These are phyloP conservation scores for Daldinia bambusicola DNA, from an alignment of 495 filamentous ascomycete species.

Conservation along the genomic window DNA sequence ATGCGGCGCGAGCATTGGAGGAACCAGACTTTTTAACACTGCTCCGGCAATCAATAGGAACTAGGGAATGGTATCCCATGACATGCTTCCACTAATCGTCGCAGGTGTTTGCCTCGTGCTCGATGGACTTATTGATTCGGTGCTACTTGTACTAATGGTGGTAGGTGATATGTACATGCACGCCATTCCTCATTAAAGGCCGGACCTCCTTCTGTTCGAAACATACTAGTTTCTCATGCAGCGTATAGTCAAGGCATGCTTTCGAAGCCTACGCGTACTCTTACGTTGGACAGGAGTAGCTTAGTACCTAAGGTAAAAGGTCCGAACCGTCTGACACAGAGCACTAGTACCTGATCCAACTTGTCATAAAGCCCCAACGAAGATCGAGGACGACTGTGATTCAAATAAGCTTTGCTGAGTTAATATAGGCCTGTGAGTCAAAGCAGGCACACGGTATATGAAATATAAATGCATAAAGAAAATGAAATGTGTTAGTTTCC, in stretches of 20 bases:
- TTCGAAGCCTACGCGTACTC: not conserved
- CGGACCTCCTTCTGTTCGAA: not conserved
- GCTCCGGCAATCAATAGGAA: constrained; percentile 26
- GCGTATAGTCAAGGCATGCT: not conserved
- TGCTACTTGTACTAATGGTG: constrained; percentile 25
- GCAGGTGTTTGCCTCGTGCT: not conserved
- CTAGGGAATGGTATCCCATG: not conserved
- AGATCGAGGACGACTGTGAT: no score
- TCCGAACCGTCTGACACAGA: not conserved
- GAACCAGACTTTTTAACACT: constrained; percentile 20
- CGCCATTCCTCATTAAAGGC: not conserved
- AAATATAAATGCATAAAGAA: no score
- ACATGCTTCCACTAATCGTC: constrained; percentile 2
- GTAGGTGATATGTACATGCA: not conserved
- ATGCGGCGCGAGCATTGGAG: constrained; percentile 33
- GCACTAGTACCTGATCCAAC: not conserved
- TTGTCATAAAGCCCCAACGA: no score
- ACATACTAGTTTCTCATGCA: not conserved
- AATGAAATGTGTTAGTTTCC: no score
- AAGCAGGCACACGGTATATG: no score
- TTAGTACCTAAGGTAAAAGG: not conserved
- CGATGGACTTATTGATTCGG: constrained; percentile 7
- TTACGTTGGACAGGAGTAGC: no score
- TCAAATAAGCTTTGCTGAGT: no score
- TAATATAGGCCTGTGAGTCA: no score